Percentiles rank a stretch among this genome's conserved stretches.
Evolutionary conservation across 2,329 filamentous ascomycete genomes (phyloP).

Genomic region (Remersonia thermophila): DNA sequence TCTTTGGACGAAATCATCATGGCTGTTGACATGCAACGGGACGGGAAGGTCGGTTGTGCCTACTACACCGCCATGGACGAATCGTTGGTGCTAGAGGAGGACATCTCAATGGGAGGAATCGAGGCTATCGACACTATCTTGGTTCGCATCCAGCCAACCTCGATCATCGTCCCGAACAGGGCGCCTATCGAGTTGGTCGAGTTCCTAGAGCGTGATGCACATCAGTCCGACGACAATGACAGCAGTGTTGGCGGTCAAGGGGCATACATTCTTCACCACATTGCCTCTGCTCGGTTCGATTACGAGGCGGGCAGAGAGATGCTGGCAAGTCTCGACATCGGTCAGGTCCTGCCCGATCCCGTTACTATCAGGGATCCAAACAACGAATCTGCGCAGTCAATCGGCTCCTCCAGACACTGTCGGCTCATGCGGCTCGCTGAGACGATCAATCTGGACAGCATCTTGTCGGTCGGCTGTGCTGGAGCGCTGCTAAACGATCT

Average conservation of each 20-base stretch:
- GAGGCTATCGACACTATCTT: constrained; percentile 54
- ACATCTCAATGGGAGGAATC: constrained; percentile 56
- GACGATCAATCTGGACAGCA: constrained; percentile 62
- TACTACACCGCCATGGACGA: constrained; percentile 66
- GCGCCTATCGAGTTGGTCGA: constrained; percentile 30
- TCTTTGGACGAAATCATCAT: constrained; percentile 59
- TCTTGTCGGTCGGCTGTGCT: constrained; percentile 66
- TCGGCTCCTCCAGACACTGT: constrained; percentile 45
- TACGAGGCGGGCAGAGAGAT: constrained; percentile 55
- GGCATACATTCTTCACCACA: constrained; percentile 45
- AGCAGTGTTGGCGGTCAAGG: constrained; percentile 2
- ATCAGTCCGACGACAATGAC: constrained; percentile 19
- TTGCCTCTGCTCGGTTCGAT: constrained; percentile 61
- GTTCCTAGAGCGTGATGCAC: constrained; percentile 24
- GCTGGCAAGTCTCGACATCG: constrained; percentile 46
- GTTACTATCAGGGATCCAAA: constrained; percentile 42
- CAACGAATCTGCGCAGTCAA: constrained; percentile 21
- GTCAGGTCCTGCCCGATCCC: constrained; percentile 33
- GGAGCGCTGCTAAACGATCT: constrained; percentile 77
- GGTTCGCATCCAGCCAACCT: constrained; percentile 41
- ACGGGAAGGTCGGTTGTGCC: constrained; percentile 64
- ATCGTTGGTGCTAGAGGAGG: constrained; percentile 63
- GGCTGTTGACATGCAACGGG: constrained; percentile 63
- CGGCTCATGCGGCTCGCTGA: constrained; percentile 57
- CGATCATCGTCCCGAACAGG: constrained; percentile 39